phyloP scores from a whole-genome alignment of 2,329 filamentous ascomycete genomes.

The Aspergillus sojae region DNA sequence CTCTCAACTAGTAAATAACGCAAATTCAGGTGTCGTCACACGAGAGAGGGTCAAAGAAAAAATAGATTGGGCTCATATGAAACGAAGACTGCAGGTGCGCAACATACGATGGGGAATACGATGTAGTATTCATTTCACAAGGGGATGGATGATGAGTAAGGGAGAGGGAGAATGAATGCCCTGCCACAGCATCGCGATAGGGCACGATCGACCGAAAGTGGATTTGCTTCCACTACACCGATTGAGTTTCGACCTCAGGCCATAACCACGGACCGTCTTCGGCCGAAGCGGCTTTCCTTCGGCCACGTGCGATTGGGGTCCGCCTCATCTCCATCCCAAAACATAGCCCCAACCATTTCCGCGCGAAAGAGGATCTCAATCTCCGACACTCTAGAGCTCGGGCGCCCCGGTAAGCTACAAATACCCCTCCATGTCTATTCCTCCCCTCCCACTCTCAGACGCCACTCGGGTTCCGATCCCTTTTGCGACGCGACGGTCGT shows the following conservation, averaged over 20 bases:
- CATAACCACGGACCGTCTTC: constrained; percentile 7
- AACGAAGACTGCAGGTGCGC: background rate
- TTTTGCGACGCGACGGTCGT: background rate
- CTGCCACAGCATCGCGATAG: background rate
- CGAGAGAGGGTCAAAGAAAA: background rate
- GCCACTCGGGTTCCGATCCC: background rate
- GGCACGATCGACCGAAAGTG: background rate
- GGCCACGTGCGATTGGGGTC: constrained; percentile 10
- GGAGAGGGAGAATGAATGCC: background rate
- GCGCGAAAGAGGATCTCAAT: background rate
- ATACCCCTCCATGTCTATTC: background rate
- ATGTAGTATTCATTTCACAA: background rate
- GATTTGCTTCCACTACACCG: background rate
- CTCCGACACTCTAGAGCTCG: background rate
- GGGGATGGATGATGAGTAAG: background rate
- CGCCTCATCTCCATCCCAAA: constrained; percentile 1
- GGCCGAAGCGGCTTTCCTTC: constrained; percentile 25
- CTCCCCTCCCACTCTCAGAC: background rate
- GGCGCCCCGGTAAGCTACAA: background rate
- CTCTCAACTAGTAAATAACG: background rate
- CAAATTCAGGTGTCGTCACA: background rate
- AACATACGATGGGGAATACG: background rate
- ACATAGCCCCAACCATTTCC: background rate
- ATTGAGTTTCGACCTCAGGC: constrained; percentile 4
- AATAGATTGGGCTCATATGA: background rate